Evolutionary conservation across 768 basidiomycete genomes (phyloP), one percentile per base, ranked within the genome.

Genomic region (Hysterangium stoloniferum): DNA sequence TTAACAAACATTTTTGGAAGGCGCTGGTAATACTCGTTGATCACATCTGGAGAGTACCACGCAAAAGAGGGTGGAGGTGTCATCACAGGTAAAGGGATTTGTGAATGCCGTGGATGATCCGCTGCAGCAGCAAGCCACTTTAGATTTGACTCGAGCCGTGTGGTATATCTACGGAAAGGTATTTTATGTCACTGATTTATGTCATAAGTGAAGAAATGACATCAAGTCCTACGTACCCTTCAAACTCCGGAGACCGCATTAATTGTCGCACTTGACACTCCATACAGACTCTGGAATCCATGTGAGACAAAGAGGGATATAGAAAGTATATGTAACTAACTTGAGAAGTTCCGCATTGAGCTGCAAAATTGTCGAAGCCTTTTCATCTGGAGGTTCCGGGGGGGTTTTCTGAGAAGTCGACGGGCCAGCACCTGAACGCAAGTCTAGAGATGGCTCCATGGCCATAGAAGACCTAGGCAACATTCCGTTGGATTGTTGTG

Each of bases 101-200:
- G 65, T 57, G 47, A 60, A 46, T 64, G 63, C 43, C 71, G 72
- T 37, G 63, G 70, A 15, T 71, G 72, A 56, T 87, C 84, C 35
- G 78, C 80, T n/a, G 75, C 77, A 17, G 78, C 74, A 40, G 83
- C 82, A 56, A 87, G 64, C 80, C 80, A 87, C 1, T 75, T 68
- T 12, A 89, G 70, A 62, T 88, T 89, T 27, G 79, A 74, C 58
- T 87, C 82, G 34, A 89, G 64, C 42, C 85, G 77, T 11, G 51
- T 47, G 3, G 75, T 64, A 64, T 78, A 87, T 60, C 86, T 54
- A 34, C 17, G 32, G 27, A 29, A 29, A 15, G 12, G 28, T n/a
- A 34, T 37, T 8, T n/a, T 87, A 56, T 25, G 41, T 20, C 33
- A 20, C 11, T 34, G 52, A 57, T 45, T 20, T 55, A 35, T 53